Conservation (phyloP, 2,329 filamentous ascomycete genomes). For the Pezicula carpinea region DNA sequence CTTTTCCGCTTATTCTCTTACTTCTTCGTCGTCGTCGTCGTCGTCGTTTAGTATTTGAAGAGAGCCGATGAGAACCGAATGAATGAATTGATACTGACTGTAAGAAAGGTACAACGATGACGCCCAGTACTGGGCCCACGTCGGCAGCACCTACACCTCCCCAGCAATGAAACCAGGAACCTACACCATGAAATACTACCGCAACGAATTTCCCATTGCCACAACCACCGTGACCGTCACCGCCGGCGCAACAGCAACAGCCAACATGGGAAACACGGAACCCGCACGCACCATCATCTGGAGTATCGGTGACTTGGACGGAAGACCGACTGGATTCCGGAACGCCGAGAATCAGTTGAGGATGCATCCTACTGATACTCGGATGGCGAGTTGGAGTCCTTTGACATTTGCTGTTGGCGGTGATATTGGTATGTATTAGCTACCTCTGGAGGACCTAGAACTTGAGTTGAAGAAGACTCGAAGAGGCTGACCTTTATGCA, state of each 20-base stretch:
- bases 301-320: constrained; percentile 63
- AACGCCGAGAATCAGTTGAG: constrained; percentile 63
- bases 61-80: no score
- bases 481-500: no score
- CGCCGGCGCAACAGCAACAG: constrained; percentile 42
- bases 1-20: no score
- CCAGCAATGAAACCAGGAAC: constrained; percentile 64
- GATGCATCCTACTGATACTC: constrained; percentile 63
- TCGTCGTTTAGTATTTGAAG: no score
- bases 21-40: no score
- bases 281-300: constrained; percentile 49
- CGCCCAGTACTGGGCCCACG: constrained; percentile 62
- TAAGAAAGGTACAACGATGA: constrained; percentile 61
- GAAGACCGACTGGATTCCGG: constrained; percentile 57
- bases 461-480: no score
- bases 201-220: constrained; percentile 52
- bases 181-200: constrained; percentile 65
- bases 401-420: constrained; percentile 55
- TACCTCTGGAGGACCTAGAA: no score
- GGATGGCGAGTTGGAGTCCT: constrained; percentile 58
- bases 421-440: no score
- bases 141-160: constrained; percentile 55
- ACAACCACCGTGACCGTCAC: constrained; percentile 43
- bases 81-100: constrained; percentile 45
- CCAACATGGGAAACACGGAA: constrained; percentile 43